Percentiles rank a stretch among this genome's conserved stretches.
Conservation (phyloP, 257 asterid species). For the Plectranthus barbatus region DNA sequence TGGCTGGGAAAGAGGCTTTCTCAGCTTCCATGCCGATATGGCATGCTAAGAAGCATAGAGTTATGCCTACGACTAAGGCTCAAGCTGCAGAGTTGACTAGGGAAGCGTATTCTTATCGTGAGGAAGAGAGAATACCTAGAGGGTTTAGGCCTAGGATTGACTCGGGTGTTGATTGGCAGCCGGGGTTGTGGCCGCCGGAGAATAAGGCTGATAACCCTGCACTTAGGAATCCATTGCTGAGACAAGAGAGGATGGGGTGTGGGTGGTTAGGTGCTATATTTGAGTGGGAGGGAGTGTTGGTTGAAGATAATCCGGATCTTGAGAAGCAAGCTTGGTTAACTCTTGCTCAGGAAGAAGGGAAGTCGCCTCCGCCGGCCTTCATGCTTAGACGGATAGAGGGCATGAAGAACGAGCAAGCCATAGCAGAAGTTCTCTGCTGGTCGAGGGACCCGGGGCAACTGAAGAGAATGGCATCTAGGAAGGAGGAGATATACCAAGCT, state of each 20-base stretch:
- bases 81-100: constrained; percentile 71
- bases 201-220: constrained; percentile 79
- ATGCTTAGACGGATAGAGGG: constrained; percentile 76
- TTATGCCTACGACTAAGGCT: constrained; percentile 30
- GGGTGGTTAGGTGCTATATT: constrained; percentile 95
- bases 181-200: constrained; percentile 76
- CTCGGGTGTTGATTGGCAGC: constrained; percentile 42
- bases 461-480: constrained; percentile 58
- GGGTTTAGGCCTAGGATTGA: constrained; percentile 45
- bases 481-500: constrained; percentile 77
- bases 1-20: constrained; percentile 22
- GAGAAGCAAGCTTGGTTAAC: constrained; percentile 88
- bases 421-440: constrained; percentile 95
- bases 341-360: constrained; percentile 76
- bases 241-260: constrained; percentile 91
- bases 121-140: constrained; percentile 41
- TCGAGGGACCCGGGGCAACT: constrained; percentile 66
- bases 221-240: constrained; percentile 77
- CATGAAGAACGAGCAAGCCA: constrained; percentile 96
- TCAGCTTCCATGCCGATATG: constrained; percentile 11
- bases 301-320: constrained; percentile 77
- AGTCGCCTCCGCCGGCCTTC: constrained; percentile 72
- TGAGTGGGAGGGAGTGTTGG: constrained; percentile 92
- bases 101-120: constrained; percentile 51
- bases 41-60: constrained; percentile 3